phyloP scores from a whole-genome alignment of 176 grass and related monocot genomes.

The Carex littledalei region DNA sequence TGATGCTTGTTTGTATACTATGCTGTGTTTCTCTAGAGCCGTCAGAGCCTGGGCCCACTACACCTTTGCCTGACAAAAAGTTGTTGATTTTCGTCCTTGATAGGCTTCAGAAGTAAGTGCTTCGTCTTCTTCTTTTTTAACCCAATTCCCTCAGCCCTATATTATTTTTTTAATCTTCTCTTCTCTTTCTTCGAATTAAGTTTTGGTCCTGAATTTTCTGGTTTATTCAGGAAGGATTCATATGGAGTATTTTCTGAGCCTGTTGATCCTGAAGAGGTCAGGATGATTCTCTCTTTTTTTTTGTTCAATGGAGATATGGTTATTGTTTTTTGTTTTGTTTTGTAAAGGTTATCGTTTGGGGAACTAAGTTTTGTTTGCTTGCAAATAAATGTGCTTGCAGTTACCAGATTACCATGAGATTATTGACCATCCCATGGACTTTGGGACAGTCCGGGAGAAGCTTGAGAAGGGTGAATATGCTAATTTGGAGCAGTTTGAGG shows the following conservation, averaged over 20 bases:
- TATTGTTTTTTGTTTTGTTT: background rate
- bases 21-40: slow-evolving; percentile 40
- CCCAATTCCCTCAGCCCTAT: background rate
- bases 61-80: slow-evolving; percentile 97
- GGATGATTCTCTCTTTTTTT: background rate
- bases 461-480: slow-evolving; percentile 53
- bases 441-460: slow-evolving; percentile 73
- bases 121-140: slow-evolving; percentile 19
- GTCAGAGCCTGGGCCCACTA: slow-evolving; percentile 87
- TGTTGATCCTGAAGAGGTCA: slow-evolving; percentile 85
- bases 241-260: slow-evolving; percentile 88
- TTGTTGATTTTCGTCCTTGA: slow-evolving; percentile 92
- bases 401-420: slow-evolving; percentile 95
- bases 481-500: slow-evolving; percentile 93
- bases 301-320: slow-evolving; percentile 12
- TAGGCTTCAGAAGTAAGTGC: slow-evolving; percentile 95
- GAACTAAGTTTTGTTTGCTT: slow-evolving; percentile 28
- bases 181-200: slow-evolving; percentile 15
- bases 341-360: background rate
- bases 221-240: slow-evolving; percentile 80
- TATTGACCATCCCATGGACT: slow-evolving; percentile 95
- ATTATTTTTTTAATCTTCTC: background rate
- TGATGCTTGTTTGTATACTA: slow-evolving; percentile 28
- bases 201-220: slow-evolving; percentile 7
- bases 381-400: slow-evolving; percentile 35